Evolutionary conservation across 129 eudicot species (phyloP).

Genomic region (Apium graveolens): DNA sequence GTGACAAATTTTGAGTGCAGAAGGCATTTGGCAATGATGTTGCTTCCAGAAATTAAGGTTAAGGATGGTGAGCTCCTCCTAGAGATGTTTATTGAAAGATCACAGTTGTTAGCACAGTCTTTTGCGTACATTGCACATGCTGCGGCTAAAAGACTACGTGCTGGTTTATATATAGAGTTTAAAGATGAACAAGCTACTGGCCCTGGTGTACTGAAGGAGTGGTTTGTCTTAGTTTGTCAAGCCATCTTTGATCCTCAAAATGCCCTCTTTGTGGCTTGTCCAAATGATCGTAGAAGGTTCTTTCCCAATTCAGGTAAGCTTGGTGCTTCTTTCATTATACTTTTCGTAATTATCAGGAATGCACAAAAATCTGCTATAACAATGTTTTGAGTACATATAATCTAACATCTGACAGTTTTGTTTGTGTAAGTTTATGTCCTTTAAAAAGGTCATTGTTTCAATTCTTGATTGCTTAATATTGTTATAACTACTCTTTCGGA

Average conservation of each 20-base stretch:
- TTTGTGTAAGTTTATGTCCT: no score
- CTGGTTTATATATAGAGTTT: slow-evolving; percentile 70
- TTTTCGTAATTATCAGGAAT: no score
- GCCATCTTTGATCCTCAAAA: slow-evolving; percentile 50
- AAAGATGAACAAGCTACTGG: slow-evolving; percentile 89
- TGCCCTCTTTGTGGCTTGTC: slow-evolving; percentile 53
- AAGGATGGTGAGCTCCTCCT: slow-evolving; percentile 59
- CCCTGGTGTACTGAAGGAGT: slow-evolving; percentile 82
- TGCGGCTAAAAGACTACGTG: slow-evolving; percentile 36
- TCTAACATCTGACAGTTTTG: no score
- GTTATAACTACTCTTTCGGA: no score
- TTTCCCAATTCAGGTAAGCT: slow-evolving; percentile 49
- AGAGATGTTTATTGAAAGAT: slow-evolving; percentile 82
- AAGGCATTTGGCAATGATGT: slow-evolving; percentile 65
- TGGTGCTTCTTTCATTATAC: background rate
- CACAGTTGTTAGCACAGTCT: slow-evolving; percentile 59
- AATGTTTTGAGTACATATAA: no score
- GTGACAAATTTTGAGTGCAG: slow-evolving; percentile 57
- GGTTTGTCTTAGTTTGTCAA: slow-evolving; percentile 52
- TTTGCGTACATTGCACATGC: slow-evolving; percentile 58
- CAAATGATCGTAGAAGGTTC: slow-evolving; percentile 52
- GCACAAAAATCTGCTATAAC: no score
- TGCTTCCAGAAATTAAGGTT: slow-evolving; percentile 65
- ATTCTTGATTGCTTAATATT: no score
- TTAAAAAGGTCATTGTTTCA: no score